Base-by-base conservation (phyloP, 1,139 yeast species). In the Groenewaldozyma auringiensis region DNA sequence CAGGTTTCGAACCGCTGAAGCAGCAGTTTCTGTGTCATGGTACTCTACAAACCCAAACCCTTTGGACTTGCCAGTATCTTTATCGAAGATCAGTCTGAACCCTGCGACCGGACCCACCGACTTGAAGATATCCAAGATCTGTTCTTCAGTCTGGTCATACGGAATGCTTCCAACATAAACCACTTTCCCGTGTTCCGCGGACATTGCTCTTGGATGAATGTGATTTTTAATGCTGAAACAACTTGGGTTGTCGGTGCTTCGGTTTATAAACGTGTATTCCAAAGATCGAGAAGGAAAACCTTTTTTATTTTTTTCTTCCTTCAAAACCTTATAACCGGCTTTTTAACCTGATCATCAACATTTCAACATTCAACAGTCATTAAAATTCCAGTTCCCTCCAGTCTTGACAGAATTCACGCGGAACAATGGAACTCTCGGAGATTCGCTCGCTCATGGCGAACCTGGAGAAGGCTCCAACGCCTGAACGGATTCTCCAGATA, bases 1-100 rank as follows among this genome's bases (percentile, higher is more conserved):
- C 54, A 89, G 69, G 65, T 89, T 92, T 49, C 97, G 71, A 17
- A 88, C 95, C 0, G 97, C 97, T 14, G 94, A 81, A 1, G 86
- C 81, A 1, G 96, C 96, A 0, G 96, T 84, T 55, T 85, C 95
- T 4, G 59, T 53, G 47, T 66, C 89, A 43, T 74, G 76, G 60
- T 84, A 89, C 55, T 84, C 89, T 18, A 89, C 82, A 56, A 83
- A 85, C 2, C 95, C 96, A 63, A 79, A 86, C 1, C 97, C 97
- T 63, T 83, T 87, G 16, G 95, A 85, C 60, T 82, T 83, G 2
- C 97, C 97, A 0, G 95, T 87, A 48, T 81, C 80, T 39, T 85
- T 83, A 63, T 89, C 97, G 61, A 89, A 86, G 60, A 86, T 74
- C 57, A 89, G 72, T 60, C 83, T 81, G 51, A 87, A 70, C 50